Base-by-base conservation (phyloP, 2,329 filamentous ascomycete species). In the Penicillium brevicompactum region DNA sequence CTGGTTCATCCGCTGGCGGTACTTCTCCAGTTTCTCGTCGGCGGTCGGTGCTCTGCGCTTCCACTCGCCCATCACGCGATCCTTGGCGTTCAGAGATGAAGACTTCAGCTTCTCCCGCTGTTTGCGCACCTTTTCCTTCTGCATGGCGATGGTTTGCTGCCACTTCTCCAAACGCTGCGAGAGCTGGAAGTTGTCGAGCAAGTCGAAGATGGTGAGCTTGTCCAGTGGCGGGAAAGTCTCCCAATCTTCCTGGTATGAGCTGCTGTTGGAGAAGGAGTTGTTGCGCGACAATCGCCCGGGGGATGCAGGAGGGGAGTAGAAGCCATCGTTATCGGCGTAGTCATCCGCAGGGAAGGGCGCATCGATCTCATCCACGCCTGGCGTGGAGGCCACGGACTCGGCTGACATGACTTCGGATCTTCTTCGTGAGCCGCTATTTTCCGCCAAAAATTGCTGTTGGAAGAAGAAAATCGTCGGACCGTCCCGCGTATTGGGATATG, bases 31-130 rank as follows among this genome's bases (percentile, higher is more conserved):
- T 77, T 96, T 92, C 73, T 97, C 93, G 60, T 96, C 92, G 16
- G 92, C 89, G 3, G 90, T 87, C 2, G 92, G 92, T 9, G 95
- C 85, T 38, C 92, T 85, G 51, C 90, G 88, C 55, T 91, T 87
- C 91, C 91, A 96, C 78, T 97, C 91, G 63, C 95, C 92, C 22
- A 97, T 88, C 69, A 97, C 91, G 57, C 90, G 88, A 63, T 95
- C 88, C 68, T 88, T 90, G n/a, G 93, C 92, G 64, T 85, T 85
- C 67, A 88, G 82, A 47, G 92, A 88, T 61, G 84, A 87, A 18
- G 86, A 86, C 72, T 90, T 91, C 58, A 96, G 76, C 56, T 86
- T 91, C 71, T 94, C 89, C 66, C 90, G 86, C 58, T 94, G 93
- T 68, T 87, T 87, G 59, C 87, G 87, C 31, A 97, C 88, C 74